These are phyloP conservation scores for Aspergillus chevalieri DNA, from an alignment of 2,329 filamentous ascomycete genomes.

Conservation along the genomic window DNA sequence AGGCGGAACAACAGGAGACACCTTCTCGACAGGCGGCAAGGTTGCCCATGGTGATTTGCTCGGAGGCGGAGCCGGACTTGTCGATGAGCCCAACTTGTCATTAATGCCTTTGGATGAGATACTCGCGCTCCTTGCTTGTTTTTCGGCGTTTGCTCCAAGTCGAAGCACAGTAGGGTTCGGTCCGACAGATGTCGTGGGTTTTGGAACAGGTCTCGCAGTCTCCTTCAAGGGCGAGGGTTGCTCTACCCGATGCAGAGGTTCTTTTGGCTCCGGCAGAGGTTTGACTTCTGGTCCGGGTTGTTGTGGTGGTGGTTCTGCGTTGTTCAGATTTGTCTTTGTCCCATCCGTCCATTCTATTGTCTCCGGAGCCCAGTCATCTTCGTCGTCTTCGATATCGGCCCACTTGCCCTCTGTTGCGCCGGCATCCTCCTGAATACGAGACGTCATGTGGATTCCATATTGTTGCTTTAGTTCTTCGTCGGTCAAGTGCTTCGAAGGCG, in stretches of 20 bases:
- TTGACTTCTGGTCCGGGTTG: background rate
- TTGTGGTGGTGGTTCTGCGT: constrained; percentile 28
- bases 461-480: constrained; percentile 64
- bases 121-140: constrained; percentile 39
- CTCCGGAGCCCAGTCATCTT: constrained; percentile 63
- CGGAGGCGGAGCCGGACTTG: constrained; percentile 52
- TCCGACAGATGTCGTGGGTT: constrained; percentile 41
- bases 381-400: constrained; percentile 64
- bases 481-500: constrained; percentile 59
- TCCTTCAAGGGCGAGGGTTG: constrained; percentile 20
- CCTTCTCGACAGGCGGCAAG: constrained; percentile 76
- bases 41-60: constrained; percentile 88
- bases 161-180: constrained; percentile 46
- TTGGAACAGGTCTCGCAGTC: constrained; percentile 22
- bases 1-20: constrained; percentile 60
- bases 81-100: constrained; percentile 47
- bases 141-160: constrained; percentile 42
- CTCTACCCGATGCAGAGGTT: constrained; percentile 15
- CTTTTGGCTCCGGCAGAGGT: constrained; percentile 17
- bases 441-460: constrained; percentile 63
- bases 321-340: constrained; percentile 57
- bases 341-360: constrained; percentile 65
- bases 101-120: constrained; percentile 45
- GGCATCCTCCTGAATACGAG: constrained; percentile 57
- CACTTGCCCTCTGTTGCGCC: constrained; percentile 59